A percentile compares a stretch with the other conserved stretches of the same genome.
These are phyloP conservation scores for Didymella exigua DNA, from an alignment of 2,329 filamentous ascomycete species.

Conservation along the genomic window DNA sequence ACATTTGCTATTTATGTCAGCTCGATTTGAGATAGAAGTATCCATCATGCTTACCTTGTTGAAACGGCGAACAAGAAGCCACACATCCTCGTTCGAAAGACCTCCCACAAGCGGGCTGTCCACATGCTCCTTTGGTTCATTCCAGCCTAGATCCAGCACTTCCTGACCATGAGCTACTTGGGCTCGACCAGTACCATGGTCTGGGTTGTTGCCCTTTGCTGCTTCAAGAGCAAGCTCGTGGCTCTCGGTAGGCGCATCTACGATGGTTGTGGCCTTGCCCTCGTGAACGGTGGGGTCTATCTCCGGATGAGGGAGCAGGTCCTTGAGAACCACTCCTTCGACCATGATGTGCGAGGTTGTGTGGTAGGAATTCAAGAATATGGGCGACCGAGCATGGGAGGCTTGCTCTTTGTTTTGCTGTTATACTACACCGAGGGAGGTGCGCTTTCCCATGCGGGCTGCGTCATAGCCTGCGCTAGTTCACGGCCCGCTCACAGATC, in stretches of 20 bases:
- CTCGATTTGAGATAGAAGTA: background rate
- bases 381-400: background rate
- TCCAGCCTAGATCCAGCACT: conserved; percentile 73
- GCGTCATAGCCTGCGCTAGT: conserved; percentile 27
- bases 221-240: conserved; percentile 54
- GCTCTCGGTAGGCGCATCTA: conserved; percentile 53
- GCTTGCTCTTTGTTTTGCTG: conserved; percentile 12
- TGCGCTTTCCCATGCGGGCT: conserved; percentile 9
- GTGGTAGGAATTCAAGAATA: background rate
- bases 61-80: conserved; percentile 73
- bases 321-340: conserved; percentile 43
- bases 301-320: conserved; percentile 45
- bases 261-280: conserved; percentile 40
- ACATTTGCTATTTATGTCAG: conserved; percentile 60
- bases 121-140: conserved; percentile 63
- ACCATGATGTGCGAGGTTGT: conserved; percentile 22
- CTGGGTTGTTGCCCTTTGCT: conserved; percentile 41
- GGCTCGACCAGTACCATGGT: conserved; percentile 55
- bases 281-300: conserved; percentile 38
- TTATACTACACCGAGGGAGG: conserved; percentile 8
- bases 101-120: conserved; percentile 68
- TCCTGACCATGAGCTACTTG: conserved; percentile 55
- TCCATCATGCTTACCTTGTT: conserved; percentile 62
- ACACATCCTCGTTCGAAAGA: conserved; percentile 73
- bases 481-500: conserved; percentile 19